Base-by-base conservation (phyloP, 768 basidiomycete genomes). In the Pulveroboletus frians region DNA sequence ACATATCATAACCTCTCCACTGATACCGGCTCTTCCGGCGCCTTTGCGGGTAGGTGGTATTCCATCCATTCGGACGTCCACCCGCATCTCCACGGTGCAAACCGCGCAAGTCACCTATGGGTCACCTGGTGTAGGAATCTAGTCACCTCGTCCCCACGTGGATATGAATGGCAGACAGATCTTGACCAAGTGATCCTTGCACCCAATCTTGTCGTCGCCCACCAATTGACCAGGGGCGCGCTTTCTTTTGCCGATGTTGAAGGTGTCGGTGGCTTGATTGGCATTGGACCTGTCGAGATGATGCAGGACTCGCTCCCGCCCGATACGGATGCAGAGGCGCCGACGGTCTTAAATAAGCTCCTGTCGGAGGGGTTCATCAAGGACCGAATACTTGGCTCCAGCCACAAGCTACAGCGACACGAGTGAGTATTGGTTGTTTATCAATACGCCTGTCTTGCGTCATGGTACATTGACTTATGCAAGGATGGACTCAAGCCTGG, bases 391-490 rank as follows among this genome's bases (percentile, higher is more conserved):
- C 23, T 66, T 3, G 58, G 56, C 56, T 3, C 62, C 65, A 23
- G 30, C 62, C 3, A 53, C 53, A 7, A 56, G 11, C 30, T 47
- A 44, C 26, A 50, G 34, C 11, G 57, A 53, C n/a, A 53, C 51
- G 2, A 63, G 55, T 62, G 38, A 38, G 54, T 39, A 13, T 21
- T 15, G 7, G 17, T 34, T 13, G 5, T 29, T 21, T 4, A 10
- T 18, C 3, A 11, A 29, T 18, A 11, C 21, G 9, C n/a, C 35
- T 52, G 38, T 51, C 3, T 14, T 27, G 17, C 20, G 11, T 37
- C 59, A 64, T 31, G 65, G 65, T 26, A 59, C 43, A 17, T 27
- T 66, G 38, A 66, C 65, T 6, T 66, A 64, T 20, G 62, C 62
- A 23, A 58, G 62, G 3, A 26, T 40, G n/a, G 61, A 64, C 34